Evolutionary conservation across 2,329 filamentous ascomycete genomes (phyloP).

Genomic region (Fusarium beomiforme): DNA sequence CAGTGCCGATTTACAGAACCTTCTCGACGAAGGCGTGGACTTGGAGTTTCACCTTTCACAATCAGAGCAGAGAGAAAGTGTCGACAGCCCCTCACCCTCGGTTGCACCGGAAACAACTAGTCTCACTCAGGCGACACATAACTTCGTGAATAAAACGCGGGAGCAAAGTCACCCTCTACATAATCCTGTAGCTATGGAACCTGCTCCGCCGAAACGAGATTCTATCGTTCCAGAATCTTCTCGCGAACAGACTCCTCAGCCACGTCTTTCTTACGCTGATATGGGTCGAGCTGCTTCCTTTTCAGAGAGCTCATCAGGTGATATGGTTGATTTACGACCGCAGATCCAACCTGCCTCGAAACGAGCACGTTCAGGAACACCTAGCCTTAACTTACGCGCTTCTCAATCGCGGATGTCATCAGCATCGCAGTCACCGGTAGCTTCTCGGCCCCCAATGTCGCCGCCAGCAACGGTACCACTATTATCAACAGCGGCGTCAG

Average conservation of each 20-base stretch:
- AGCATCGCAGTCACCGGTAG: background rate
- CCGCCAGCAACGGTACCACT: background rate
- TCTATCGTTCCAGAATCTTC: background rate
- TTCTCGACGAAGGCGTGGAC: background rate
- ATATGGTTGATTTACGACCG: background rate
- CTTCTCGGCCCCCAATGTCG: background rate
- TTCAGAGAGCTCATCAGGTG: background rate
- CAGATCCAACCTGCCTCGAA: background rate
- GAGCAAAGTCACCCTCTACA: background rate
- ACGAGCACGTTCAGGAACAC: background rate
- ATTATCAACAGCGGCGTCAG: background rate
- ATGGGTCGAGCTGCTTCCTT: background rate
- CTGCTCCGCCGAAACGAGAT: background rate
- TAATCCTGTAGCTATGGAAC: background rate
- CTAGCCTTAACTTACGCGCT: background rate
- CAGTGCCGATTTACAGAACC: background rate
- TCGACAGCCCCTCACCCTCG: background rate
- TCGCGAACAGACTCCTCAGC: background rate
- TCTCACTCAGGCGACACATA: background rate
- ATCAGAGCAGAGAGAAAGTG: background rate
- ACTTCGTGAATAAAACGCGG: background rate
- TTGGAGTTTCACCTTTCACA: constrained; percentile 2
- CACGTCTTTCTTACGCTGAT: background rate
- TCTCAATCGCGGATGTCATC: background rate
- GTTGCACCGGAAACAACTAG: background rate